phyloP scores from a whole-genome alignment of 257 asterid species.

The Gardenia jasminoides region DNA sequence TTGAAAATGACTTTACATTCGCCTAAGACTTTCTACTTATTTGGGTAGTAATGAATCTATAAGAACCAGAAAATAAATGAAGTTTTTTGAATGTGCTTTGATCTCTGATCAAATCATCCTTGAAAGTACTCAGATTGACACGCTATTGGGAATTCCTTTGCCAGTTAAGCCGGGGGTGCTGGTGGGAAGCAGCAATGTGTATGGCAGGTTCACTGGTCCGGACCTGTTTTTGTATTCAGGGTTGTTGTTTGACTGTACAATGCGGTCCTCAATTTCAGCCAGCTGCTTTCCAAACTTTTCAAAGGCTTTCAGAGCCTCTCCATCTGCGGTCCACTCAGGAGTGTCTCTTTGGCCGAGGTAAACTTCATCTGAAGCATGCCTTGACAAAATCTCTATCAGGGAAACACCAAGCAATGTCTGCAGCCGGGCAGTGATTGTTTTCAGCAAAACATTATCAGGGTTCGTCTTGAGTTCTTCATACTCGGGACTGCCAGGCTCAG shows the following conservation, averaged over 20 bases:
- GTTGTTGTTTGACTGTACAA: conserved; percentile 44
- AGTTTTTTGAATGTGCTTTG: not conserved
- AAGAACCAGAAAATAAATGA: not conserved
- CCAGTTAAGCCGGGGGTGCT: conserved; percentile 65
- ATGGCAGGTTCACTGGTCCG: conserved; percentile 69
- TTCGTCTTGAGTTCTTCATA: conserved; percentile 57
- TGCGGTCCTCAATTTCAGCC: conserved; percentile 40
- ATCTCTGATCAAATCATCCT: not conserved
- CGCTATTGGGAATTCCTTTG: conserved; percentile 72
- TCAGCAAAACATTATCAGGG: conserved; percentile 61
- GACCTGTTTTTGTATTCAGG: conserved; percentile 48
- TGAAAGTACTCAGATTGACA: conserved; percentile 31
- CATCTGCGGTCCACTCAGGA: conserved; percentile 60
- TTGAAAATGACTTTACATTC: too few species aligned
- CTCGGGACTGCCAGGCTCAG: conserved; percentile 49
- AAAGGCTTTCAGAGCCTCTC: conserved; percentile 44
- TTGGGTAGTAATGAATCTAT: not conserved
- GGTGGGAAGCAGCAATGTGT: conserved; percentile 56
- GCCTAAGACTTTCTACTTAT: too few species aligned
- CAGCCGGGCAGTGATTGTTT: conserved; percentile 59
- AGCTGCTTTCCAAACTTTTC: conserved; percentile 50
- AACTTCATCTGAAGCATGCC: conserved; percentile 65
- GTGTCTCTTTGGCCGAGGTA: conserved; percentile 65
- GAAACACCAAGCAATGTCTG: conserved; percentile 60
- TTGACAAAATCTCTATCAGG: conserved; percentile 59